Evolutionary conservation across 2,329 filamentous ascomycete genomes (phyloP), one percentile per base, ranked within the genome.

Genomic region (Cordyceps fumosorosea): DNA sequence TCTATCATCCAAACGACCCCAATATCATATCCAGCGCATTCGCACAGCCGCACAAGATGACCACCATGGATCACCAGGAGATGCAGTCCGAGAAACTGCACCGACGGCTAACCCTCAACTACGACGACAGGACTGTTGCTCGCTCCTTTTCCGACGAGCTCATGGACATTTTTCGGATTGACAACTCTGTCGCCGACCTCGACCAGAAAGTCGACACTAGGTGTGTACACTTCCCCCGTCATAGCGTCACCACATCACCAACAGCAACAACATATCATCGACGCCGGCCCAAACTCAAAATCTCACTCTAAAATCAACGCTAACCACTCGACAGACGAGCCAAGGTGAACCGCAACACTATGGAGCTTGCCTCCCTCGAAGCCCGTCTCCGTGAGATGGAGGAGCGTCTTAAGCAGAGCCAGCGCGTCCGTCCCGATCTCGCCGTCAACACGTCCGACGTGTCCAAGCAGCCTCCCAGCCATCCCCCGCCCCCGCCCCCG

Each of bases 121-220:
- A 54, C 26, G 54, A 57, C 22, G 54, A 62, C 76, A 96, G 93
- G 66, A 95, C 90, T 64, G 87, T 96, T 76, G 93, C 92, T 60
- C 89, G 86, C 69, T 91, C 89, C 72, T 96, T 97, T 77, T 93
- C 91, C 64, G 81, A 86, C 51, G 90, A 93, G 73, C 81, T 97
- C 64, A 89, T 93, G 80, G 89, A 91, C 73, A 89, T 96, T 68
- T 97, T 97, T 80, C 89, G 89, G 71, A 87, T 97, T 71, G 90
- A 95, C 68, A 89, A 87, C 75, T 88, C 88, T 68, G 72, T 95
- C 63, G 85, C 88, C 70, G 84, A 89, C 65, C 82, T 96, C 42
- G 85, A 89, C 70, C 82, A 88, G 73, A 85, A 89, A 67, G 85
- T 96, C 64, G 84, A 91, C 72, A 84, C 91, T 75, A 93, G 93